Percentiles rank a stretch among this genome's conserved stretches.
Conservation (phyloP, 225 moss, liverwort and hornwort genomes). For the Ulota crispa region DNA sequence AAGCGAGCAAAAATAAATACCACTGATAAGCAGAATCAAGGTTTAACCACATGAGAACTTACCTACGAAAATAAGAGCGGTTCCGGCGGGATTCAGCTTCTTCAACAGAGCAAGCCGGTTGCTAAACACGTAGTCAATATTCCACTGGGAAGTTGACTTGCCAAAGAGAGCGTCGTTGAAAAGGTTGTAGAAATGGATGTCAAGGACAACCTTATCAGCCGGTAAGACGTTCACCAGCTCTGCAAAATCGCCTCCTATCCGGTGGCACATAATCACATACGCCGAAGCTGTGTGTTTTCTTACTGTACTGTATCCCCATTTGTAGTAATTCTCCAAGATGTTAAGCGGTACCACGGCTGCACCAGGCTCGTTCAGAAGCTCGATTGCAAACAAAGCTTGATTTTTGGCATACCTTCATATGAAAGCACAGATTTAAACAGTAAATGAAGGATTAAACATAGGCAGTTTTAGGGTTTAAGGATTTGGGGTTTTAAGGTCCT, state of each 20-base stretch:
- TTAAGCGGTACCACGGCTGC: constrained; percentile 40
- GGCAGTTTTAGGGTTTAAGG: not conserved
- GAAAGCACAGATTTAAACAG: not conserved
- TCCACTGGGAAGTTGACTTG: constrained; percentile 40
- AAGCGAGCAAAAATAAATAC: not conserved
- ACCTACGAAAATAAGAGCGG: constrained; percentile 51
- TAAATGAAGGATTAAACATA: not conserved
- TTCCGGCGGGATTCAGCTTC: constrained; percentile 45
- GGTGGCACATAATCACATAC: constrained; percentile 51
- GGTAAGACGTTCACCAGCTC: constrained; percentile 53
- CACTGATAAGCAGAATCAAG: not conserved
- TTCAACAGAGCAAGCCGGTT: constrained; percentile 30
- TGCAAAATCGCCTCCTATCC: constrained; percentile 46
- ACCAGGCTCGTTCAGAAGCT: constrained; percentile 53
- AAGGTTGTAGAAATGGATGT: constrained; percentile 57
- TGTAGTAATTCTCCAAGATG: constrained; percentile 37
- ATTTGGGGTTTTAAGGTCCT: too few relatives aligned
- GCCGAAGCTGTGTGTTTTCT: constrained; percentile 36
- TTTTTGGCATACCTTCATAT: constrained; percentile 44
- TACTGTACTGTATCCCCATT: constrained; percentile 40
- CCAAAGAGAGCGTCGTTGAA: constrained; percentile 37
- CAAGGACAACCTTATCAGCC: constrained; percentile 51
- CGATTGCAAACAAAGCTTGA: constrained; percentile 44
- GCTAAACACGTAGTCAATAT: constrained; percentile 38
- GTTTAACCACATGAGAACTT: not conserved